Evolutionary conservation across 495 filamentous ascomycete genomes (phyloP), one percentile per base, ranked within the genome.

Genomic region (Ascodesmis nigricans): DNA sequence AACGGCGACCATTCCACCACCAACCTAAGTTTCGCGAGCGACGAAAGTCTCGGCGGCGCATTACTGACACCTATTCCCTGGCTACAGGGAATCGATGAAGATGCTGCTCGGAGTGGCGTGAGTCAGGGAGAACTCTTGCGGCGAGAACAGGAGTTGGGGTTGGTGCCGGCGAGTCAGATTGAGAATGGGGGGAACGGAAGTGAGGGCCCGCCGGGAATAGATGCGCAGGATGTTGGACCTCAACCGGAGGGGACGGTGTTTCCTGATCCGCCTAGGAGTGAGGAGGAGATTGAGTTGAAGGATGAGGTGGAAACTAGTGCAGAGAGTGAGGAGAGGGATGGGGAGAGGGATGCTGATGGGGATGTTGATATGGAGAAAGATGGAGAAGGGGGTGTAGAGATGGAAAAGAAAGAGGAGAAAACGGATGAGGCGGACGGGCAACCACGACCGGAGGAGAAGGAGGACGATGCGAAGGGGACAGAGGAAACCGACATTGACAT

Each of bases 61-160:
- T 64, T 92, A 22, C 62, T 97, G 16, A 93, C 87, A 0, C 84
- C 84, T 0, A 97, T 97, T 29, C 78, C 82, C 0, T 95, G 87
- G 87, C 57, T 92, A 5, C 56, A 46, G 11, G 33, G 33, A 21
- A 21, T 52, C 22, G 42, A 34, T 33, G 41, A 53, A 31, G 47
- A 54, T 54, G 52, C 18, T 25, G 14, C 13, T 1, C 29, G 14
- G 8, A 21, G 19, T 11, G 64, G 64, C 14, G 65, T 81, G 18
- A 75, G 70, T 1, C 78, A 87, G 45, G 78, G 76, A 22, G 76
- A 83, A 49, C 55, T 83, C 11, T 54, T 81, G 4, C 58, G 75
- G n/a, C 71, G 78, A 44, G 78, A 83, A 46, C 78, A 82, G 50
- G 67, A 71, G 46, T 70, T 76, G 1, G 71, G 71, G 21, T 61